Base-by-base conservation (phyloP, 2,329 filamentous ascomycete species). In the Hymenoscyphus scutula region DNA sequence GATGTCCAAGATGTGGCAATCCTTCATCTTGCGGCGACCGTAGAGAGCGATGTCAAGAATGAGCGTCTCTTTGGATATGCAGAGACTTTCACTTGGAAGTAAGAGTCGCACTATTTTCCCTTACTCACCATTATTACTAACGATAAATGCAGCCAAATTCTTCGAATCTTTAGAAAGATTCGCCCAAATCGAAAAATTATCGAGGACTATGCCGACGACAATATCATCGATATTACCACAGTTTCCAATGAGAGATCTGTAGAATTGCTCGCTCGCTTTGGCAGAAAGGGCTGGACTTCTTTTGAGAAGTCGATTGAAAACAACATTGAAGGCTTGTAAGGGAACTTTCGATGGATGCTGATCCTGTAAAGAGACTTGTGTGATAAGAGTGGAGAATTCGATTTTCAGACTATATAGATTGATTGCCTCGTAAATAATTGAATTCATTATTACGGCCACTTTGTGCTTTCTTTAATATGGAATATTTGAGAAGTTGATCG, bases 1-100 rank as follows among this genome's bases (percentile, higher is more conserved):
- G 68, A 74, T 55, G 70, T 75, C 6, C 64, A 70, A 59, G 72
- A 75, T 48, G 65, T 64, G 5, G 74, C 70, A 2, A 48, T 66
- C 19, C 54, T 75, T 10, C 73, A 75, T 55, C 61, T 75, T 2
- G 73, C 72, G 7, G 69, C 69, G 15, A 37, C 72, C 0, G 63
- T 72, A 10, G 66, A 73, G 34, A 64, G 69, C 0, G 67, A 70
- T 2, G 64, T 73, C 2, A 17, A 64, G 19, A 62, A 63, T 27
- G 56, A 64, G 51, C 69, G 74, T 2, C 48, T 74, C 3, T 68
- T 70, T 34, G 65, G 65, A 2, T 74, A 67, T 62, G 71, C 67
- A 1, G 53, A 65, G 8, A 61, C 41, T 8, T 62, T 57, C 56
- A 68, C 71, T 54, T 72, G 69, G 67, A 72, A 73, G 62, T 64